Evolutionary conservation across 2,329 filamentous ascomycete species (phyloP).

Genomic region (Fusarium sp.): DNA sequence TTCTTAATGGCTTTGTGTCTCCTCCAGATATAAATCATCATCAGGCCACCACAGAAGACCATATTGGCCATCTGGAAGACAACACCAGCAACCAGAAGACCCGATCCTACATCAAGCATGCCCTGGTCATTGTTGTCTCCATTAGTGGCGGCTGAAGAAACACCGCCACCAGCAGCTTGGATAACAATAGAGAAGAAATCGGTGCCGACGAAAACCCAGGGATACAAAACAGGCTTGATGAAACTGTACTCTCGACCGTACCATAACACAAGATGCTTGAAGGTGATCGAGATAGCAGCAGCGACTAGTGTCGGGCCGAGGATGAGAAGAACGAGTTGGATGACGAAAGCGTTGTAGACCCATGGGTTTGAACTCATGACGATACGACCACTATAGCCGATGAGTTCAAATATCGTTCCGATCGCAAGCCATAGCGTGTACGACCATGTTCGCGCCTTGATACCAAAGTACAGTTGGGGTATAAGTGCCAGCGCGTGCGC

Average conservation of each 20-base stretch:
- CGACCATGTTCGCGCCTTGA: conserved; percentile 51
- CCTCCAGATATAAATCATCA: conserved; percentile 37
- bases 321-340: conserved; percentile 55
- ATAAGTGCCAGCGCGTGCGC: conserved; percentile 47
- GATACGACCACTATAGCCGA: conserved; percentile 54
- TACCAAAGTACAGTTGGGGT: conserved; percentile 46
- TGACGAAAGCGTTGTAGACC: conserved; percentile 51
- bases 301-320: conserved; percentile 54
- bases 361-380: conserved; percentile 53
- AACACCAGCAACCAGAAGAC: conserved; percentile 35
- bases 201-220: conserved; percentile 58
- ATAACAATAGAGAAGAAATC: conserved; percentile 51
- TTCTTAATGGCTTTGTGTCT: conserved; percentile 23
- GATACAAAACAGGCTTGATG: conserved; percentile 53
- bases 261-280: conserved; percentile 55
- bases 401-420: conserved; percentile 52
- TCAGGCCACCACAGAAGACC: conserved; percentile 35
- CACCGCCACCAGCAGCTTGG: conserved; percentile 34
- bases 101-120: conserved; percentile 24
- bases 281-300: conserved; percentile 55
- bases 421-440: conserved; percentile 47
- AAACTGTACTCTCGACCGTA: conserved; percentile 50
- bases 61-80: conserved; percentile 39
- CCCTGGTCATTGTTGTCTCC: conserved; percentile 12
- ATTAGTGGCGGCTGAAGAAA: conserved; percentile 25